These are phyloP conservation scores for Paraconiothyrium brasiliense DNA, from an alignment of 2,329 filamentous ascomycete genomes.

Conservation along the genomic window DNA sequence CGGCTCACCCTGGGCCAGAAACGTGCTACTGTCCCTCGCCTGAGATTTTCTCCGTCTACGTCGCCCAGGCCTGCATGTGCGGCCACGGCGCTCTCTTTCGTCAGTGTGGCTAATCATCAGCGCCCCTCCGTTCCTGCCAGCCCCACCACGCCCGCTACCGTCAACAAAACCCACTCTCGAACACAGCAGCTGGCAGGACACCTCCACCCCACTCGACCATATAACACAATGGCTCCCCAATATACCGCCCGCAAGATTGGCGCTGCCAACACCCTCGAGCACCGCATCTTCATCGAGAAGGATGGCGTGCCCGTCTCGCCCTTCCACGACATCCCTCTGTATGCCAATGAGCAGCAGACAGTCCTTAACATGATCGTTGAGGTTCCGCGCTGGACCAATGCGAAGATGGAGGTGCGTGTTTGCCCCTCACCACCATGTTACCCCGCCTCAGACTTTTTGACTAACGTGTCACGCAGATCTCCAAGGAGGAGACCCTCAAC, in stretches of 20 bases:
- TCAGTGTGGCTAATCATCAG: slow-evolving; percentile 52
- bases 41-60: slow-evolving; percentile 29
- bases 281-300: slow-evolving; percentile 97
- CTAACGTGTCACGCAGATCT: slow-evolving; percentile 72
- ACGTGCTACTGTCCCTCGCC: slow-evolving; percentile 20
- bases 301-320: slow-evolving; percentile 93
- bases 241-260: slow-evolving; percentile 89
- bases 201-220: slow-evolving; percentile 42
- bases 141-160: slow-evolving; percentile 49
- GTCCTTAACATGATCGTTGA: slow-evolving; percentile 99
- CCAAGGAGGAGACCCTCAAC: slow-evolving; percentile 97
- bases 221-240: slow-evolving; percentile 39
- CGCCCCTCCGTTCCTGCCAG: slow-evolving; percentile 42
- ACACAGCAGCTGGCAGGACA: slow-evolving; percentile 52
- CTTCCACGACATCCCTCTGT: slow-evolving; percentile 98
- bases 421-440: slow-evolving; percentile 33
- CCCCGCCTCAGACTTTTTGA: slow-evolving; percentile 22
- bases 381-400: slow-evolving; percentile 99
- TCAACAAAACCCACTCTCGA: slow-evolving; percentile 53
- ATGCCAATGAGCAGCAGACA: slow-evolving; percentile 94
- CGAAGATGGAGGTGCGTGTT: slow-evolving; percentile 90
- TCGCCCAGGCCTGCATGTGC: slow-evolving; percentile 33
- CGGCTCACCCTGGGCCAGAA: slow-evolving; percentile 36
- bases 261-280: slow-evolving; percentile 91
- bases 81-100: slow-evolving; percentile 43